A percentile compares a stretch with the other conserved stretches of the same genome.
Conservation (phyloP, 805 yeast species). For the Ogataea zsoltii region DNA sequence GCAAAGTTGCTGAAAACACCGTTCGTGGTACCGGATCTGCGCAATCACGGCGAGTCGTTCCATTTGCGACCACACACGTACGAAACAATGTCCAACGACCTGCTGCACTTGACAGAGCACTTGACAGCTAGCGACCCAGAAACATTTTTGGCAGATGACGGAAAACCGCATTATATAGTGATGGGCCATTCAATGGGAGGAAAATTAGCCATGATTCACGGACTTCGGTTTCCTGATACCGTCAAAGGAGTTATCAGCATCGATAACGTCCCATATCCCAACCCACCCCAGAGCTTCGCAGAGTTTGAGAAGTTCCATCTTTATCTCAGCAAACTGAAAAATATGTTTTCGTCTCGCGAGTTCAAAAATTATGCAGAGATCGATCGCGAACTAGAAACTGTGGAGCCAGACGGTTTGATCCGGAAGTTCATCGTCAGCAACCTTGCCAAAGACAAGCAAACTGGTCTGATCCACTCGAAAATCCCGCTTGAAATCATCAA, state of each 20-base stretch:
- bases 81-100: slow-evolving; percentile 76
- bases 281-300: slow-evolving; percentile 42
- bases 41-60: slow-evolving; percentile 92
- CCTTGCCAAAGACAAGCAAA: slow-evolving; percentile 42
- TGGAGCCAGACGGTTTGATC: slow-evolving; percentile 59
- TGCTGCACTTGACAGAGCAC: slow-evolving; percentile 51
- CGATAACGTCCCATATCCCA: slow-evolving; percentile 76
- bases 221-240: slow-evolving; percentile 62
- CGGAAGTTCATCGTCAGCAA: slow-evolving; percentile 77
- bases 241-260: slow-evolving; percentile 60
- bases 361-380: slow-evolving; percentile 44
- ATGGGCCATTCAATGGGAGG: slow-evolving; percentile 92
- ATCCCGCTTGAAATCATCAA: slow-evolving; percentile 71
- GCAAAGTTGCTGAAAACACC: slow-evolving; percentile 48
- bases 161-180: slow-evolving; percentile 34
- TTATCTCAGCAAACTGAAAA: slow-evolving; percentile 20
- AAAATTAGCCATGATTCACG: slow-evolving; percentile 84
- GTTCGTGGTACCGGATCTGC: slow-evolving; percentile 68
- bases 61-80: slow-evolving; percentile 70
- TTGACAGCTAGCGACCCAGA: slow-evolving; percentile 14
- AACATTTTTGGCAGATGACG: slow-evolving; percentile 42
- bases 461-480: slow-evolving; percentile 29
- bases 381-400: slow-evolving; percentile 54
- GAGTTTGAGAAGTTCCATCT: slow-evolving; percentile 35
- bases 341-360: slow-evolving; percentile 5